Evolutionary conservation across 1,139 yeast genomes (phyloP), one percentile per base, ranked within the genome.

Genomic region (Taiozyma sp.): DNA sequence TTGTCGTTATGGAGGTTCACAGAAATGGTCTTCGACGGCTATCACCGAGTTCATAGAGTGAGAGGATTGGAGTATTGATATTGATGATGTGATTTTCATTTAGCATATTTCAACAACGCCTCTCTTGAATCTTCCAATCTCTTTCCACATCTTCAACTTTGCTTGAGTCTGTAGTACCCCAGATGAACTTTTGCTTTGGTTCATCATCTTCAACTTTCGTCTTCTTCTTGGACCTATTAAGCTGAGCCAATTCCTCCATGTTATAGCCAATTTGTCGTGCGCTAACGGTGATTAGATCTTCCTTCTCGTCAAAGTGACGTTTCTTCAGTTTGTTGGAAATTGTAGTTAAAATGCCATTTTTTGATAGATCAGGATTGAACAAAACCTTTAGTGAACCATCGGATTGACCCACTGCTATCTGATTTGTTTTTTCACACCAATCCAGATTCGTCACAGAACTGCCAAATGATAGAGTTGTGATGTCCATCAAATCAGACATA

Each of bases 81-180:
- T 32, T 12, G 14, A 13, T 19, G 9, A n/a, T 14, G 16, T 14
- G 27, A 7, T 32, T 12, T n/a, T 28, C 30, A 19, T n/a, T 59
- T 65, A 8, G 72, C 71, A 48, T 62, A 69, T 51, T 67, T 67
- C 30, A 69, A 58, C 45, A 70, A 54, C 14, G 69, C 72, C 49
- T 69, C 73, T 38, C 74, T 55, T 2, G 74, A 73, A 52, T 70
- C 74, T 53, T 70, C 72, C 27, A 54, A 13, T 56, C 54, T 13
- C 36, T 32, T 32, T 32, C 36, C 7, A 23, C 14, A 14, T 46
- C 43, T 24, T 44, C 45, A 28, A 40, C 41, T 13, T 39, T 46
- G 8, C 43, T 23, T n/a, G 46, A 30, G 27, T 53, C 44, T 22
- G 56, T 52, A 38, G 48, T 51, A 14, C 56, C 57, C 57, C 58